phyloP scores from a whole-genome alignment of 2,329 filamentous ascomycete species.

The Aspergillus sp. region DNA sequence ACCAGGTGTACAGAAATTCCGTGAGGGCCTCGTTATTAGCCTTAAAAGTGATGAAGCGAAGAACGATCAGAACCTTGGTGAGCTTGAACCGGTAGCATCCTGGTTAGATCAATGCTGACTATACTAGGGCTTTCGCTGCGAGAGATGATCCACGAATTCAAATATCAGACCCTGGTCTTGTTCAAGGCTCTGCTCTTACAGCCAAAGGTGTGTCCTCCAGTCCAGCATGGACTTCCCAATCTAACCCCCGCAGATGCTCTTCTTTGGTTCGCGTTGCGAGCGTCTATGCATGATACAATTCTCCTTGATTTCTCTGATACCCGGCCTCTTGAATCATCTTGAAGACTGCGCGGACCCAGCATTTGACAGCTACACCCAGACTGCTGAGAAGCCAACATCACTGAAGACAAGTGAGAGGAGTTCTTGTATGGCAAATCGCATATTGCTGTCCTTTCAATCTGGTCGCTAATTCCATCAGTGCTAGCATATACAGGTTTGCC shows the following conservation, averaged over 20 bases:
- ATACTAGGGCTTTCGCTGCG: slow-evolving; percentile 61
- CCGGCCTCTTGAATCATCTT: slow-evolving; percentile 82
- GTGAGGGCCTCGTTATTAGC: slow-evolving; percentile 68
- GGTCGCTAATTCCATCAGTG: slow-evolving; percentile 42
- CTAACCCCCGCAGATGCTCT: slow-evolving; percentile 67
- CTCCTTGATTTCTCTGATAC: slow-evolving; percentile 89
- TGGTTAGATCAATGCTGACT: slow-evolving; percentile 11
- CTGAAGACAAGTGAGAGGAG: slow-evolving; percentile 84
- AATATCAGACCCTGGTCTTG: slow-evolving; percentile 86
- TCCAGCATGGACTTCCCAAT: neutral
- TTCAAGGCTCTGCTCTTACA: slow-evolving; percentile 91
- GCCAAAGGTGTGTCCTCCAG: slow-evolving; percentile 65
- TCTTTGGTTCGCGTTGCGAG: slow-evolving; percentile 96
- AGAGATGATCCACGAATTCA: slow-evolving; percentile 89
- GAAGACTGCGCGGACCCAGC: slow-evolving; percentile 94
- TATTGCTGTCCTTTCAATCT: neutral
- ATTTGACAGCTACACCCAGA: slow-evolving; percentile 73
- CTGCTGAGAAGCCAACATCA: slow-evolving; percentile 68
- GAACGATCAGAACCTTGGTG: slow-evolving; percentile 79
- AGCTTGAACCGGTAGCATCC: slow-evolving; percentile 24
- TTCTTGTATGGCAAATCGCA: slow-evolving; percentile 49
- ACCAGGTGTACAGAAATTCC: slow-evolving; percentile 58
- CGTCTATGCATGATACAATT: slow-evolving; percentile 97
- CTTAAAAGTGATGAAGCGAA: slow-evolving; percentile 61
- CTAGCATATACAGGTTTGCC: slow-evolving; percentile 92